Conservation (phyloP, 2,329 filamentous ascomycete species). For the Cryphonectria nitschkei region DNA sequence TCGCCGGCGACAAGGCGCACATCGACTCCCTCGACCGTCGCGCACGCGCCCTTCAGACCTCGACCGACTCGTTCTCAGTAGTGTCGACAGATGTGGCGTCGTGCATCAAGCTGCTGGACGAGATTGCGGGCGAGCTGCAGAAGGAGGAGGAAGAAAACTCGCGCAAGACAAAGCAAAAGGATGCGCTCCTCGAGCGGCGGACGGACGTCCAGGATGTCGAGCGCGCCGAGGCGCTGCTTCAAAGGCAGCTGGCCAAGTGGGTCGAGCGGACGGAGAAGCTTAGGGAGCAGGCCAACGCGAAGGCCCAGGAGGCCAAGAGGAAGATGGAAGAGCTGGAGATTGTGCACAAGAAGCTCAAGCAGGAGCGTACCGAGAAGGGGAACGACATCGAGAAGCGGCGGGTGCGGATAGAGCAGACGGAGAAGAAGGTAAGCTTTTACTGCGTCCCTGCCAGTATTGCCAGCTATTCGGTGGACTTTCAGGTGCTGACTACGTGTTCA, state of each 20-base stretch:
- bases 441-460: constrained; percentile 2
- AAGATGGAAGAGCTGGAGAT: constrained; percentile 88
- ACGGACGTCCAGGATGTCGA: constrained; percentile 93
- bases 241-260: constrained; percentile 84
- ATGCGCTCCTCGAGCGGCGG: constrained; percentile 83
- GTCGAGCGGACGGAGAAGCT: constrained; percentile 84
- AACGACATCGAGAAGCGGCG: constrained; percentile 90
- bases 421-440: constrained; percentile 80
- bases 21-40: constrained; percentile 88
- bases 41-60: constrained; percentile 88
- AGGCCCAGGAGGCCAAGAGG: constrained; percentile 78
- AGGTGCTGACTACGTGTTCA: constrained; percentile 31
- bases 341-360: constrained; percentile 78
- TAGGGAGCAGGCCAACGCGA: constrained; percentile 77
- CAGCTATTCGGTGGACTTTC: background rate
- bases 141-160: constrained; percentile 92
- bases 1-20: constrained; percentile 77
- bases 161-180: constrained; percentile 78
- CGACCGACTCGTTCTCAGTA: constrained; percentile 83
- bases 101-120: constrained; percentile 87
- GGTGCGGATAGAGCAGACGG: constrained; percentile 95
- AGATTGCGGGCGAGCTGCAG: constrained; percentile 79
- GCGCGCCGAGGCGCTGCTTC: constrained; percentile 79
- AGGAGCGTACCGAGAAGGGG: constrained; percentile 84
- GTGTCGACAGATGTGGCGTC: constrained; percentile 84